Conservation (phyloP, 2,329 filamentous ascomycete species). For the Calonectria montana region DNA sequence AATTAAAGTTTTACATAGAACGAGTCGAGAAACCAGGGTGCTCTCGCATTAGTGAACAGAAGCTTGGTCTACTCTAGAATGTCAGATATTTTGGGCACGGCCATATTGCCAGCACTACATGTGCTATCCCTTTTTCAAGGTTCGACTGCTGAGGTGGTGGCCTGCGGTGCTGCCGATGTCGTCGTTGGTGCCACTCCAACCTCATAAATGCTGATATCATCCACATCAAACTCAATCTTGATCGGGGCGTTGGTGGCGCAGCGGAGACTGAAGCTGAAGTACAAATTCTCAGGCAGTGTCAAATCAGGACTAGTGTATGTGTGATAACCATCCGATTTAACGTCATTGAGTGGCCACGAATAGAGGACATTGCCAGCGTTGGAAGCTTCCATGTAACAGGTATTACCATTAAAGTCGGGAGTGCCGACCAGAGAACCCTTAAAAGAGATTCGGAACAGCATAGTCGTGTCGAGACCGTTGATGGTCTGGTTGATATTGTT, state of each 20-base stretch:
- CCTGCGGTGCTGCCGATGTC: neutral
- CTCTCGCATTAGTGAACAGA: no score
- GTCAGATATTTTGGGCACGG: neutral
- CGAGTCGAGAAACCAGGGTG: neutral
- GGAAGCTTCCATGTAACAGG: neutral
- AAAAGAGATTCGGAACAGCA: conserved; percentile 9
- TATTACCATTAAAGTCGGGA: neutral
- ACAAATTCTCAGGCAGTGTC: neutral
- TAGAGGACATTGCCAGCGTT: neutral
- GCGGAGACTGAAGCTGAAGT: conserved; percentile 16
- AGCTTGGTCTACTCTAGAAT: neutral
- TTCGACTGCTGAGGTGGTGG: neutral
- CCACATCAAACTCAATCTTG: conserved; percentile 15
- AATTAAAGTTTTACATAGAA: neutral
- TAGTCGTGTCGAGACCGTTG: conserved; percentile 6
- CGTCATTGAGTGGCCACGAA: neutral
- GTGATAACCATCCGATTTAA: neutral
- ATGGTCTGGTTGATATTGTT: conserved; percentile 23
- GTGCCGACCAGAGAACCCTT: neutral
- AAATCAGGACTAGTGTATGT: neutral
- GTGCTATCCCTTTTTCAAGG: neutral
- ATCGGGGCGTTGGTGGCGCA: neutral
- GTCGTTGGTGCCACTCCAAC: conserved; percentile 1
- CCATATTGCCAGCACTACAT: no score
- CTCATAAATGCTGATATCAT: conserved; percentile 5